These are phyloP conservation scores for Neopestalotiopsis rosae DNA, from an alignment of 2,329 filamentous ascomycete species.

Conservation along the genomic window DNA sequence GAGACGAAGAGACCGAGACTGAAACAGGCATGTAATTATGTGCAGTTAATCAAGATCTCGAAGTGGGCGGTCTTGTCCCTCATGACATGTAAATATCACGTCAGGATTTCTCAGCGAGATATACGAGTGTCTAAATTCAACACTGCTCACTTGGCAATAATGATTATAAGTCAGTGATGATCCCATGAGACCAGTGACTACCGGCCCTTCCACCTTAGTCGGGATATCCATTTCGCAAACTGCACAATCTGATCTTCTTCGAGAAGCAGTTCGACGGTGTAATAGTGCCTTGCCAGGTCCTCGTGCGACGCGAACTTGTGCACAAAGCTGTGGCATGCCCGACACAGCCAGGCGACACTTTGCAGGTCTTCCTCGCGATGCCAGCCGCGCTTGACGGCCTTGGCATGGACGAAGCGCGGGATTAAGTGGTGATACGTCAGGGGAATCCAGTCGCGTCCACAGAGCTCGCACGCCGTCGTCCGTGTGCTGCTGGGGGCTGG, in stretches of 20 bases:
- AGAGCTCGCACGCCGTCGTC: conserved; percentile 74
- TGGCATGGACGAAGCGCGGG: conserved; percentile 77
- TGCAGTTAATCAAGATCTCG: too few species aligned
- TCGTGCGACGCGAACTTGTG: conserved; percentile 78
- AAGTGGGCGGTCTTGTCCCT: too few species aligned
- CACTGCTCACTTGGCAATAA: too few species aligned
- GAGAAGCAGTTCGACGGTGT: conserved; percentile 73
- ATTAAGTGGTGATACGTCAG: conserved; percentile 88
- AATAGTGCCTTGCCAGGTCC: conserved; percentile 75
- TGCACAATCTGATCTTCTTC: conserved; percentile 73
- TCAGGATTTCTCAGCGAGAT: background rate
- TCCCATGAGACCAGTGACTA: conserved; percentile 16
- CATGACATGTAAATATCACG: too few species aligned
- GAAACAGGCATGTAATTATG: too few species aligned
- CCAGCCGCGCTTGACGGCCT: conserved; percentile 80
- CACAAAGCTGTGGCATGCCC: conserved; percentile 83
- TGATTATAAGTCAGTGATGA: background rate
- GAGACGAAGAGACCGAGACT: too few species aligned
- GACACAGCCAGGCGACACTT: conserved; percentile 85
- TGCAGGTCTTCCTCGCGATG: conserved; percentile 76
- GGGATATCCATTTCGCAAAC: conserved; percentile 76
- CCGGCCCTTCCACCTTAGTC: conserved; percentile 72
- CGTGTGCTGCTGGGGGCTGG: conserved; percentile 64
- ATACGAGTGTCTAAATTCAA: background rate
- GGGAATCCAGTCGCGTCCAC: conserved; percentile 74